Evolutionary conservation across 495 filamentous ascomycete species (phyloP), one percentile per base, ranked within the genome.

Genomic region (Xylaria venustula): DNA sequence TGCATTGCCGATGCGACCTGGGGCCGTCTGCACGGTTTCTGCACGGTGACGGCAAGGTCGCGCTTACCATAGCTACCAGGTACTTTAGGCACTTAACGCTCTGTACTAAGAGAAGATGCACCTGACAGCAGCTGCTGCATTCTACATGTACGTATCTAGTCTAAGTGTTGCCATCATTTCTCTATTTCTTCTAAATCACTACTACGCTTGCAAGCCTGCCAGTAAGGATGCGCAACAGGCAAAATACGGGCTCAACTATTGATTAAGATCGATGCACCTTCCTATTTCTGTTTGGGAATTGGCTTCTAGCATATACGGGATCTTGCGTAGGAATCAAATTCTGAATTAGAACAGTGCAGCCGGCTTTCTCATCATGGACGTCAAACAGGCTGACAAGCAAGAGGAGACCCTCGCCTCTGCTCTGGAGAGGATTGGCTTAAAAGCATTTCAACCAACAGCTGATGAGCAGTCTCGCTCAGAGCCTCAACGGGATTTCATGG

Each of bases 361-460:
- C 26, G 17, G 30, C n/a, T 54, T 15, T 46, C 48, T 46, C 48
- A 54, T 12, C 12, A 61, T 61, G 58, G 50, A 54, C 23, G 34
- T 17, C 30, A 41, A 54, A 49, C 25, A n/a, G 23, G 49, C 37
- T 30, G 42, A n/a, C 40, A 41, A 54, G 14, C 50, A 49, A 34
- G 37, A 60, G 58, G 55, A 58, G 30, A 62, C 64, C 4, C 58
- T 69, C 3, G 58, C 54, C 58, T 69, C 62, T 14, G 60, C 68
- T 17, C 67, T 81, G 49, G 63, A 75, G 30, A 73, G 76, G 12
- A 51, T 66, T 4, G 76, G 70, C 14, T 64, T 57, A 9, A 78
- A 73, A 30, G 79, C 79, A 4, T 81, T 76, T 60, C 66, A 72
- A 49, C 77, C 79, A 12, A 66, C 67, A 1, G 36, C 57, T 14